Evolutionary conservation across 1,139 yeast genomes (phyloP).

Genomic region (Williopsis jadinii): DNA sequence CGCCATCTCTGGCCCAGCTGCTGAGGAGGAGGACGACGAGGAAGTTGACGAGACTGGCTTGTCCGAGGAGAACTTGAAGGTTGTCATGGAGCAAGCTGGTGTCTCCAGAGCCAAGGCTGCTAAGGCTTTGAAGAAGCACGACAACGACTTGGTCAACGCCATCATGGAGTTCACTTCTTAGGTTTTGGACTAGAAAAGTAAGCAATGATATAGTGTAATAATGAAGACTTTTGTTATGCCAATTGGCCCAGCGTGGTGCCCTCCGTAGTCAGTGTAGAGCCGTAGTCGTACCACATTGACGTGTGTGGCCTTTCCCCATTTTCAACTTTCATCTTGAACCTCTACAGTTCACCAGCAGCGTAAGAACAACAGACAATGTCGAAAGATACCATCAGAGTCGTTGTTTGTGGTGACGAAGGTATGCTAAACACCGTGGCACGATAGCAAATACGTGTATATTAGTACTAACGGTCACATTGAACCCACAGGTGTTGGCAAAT

Average conservation of each 20-base stretch:
- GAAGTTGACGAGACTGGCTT: conserved; percentile 77
- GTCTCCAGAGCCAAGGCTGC: conserved; percentile 86
- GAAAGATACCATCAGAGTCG: conserved; percentile 59
- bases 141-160: conserved; percentile 93
- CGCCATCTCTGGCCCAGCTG: conserved; percentile 38
- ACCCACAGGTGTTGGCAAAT: conserved; percentile 60
- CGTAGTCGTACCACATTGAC: too few species aligned
- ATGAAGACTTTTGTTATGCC: too few species aligned
- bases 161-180: conserved; percentile 71
- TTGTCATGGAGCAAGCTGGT: conserved; percentile 85
- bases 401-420: conserved; percentile 93
- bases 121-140: conserved; percentile 81
- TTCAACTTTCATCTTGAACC: too few species aligned
- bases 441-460: too few species aligned
- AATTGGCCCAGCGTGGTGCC: too few species aligned
- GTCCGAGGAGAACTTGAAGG: conserved; percentile 69
- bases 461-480: too few species aligned
- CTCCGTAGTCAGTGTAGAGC: too few species aligned
- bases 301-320: too few species aligned
- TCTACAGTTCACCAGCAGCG: too few species aligned
- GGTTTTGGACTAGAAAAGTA: not conserved
- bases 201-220: too few species aligned
- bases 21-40: conserved; percentile 54
- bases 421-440: not conserved
- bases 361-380: conserved; percentile 25